Evolutionary conservation across 2,329 filamentous ascomycete genomes (phyloP), one percentile per base, ranked within the genome.

Genomic region (Ophiocordyceps robertsii): DNA sequence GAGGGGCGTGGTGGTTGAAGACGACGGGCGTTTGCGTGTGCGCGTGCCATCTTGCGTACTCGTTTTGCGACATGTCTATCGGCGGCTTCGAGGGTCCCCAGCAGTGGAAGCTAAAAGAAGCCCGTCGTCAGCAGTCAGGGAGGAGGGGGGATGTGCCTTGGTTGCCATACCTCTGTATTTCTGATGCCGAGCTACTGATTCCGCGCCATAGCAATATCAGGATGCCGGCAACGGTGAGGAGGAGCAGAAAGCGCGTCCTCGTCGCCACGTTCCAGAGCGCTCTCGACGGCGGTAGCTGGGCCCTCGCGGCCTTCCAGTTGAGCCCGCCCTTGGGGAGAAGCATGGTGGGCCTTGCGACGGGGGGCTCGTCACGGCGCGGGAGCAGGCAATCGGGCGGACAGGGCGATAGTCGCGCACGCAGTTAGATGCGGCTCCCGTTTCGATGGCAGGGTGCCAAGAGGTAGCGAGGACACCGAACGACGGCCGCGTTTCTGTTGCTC

Each of bases 21-120:
- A 95, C 77, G 53, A 98, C 88, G 40, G 92, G 92, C 4, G 92
- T 96, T 54, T 89, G 81, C 48, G 92, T 70, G 58, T 95, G 89
- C 44, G 79, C 80, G 51, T 84, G 82, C 92, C 92, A 98, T 50
- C 86, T 75, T 47, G 81, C 81, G 62, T 90, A 82, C 60, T 98
- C 92, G 60, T 95, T 95, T 43, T 82, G 69, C 36, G 84, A 78
- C 87, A 98, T 95, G 50, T 92, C 80, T 80, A 94, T 93, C 42
- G 92, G 92, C n/a, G 92, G 78, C 69, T 93, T 95, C 21, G 83
- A 78, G 13, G 92, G 90, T 12, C 92, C 92, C 75, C 88, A 96
- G 70, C 92, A 98, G 67, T 95, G 94, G 66, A 94, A 95, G 66
- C 90, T 96, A 57, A 7, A 35, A 6, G 29, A 19, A 14, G 32